phyloP scores from a whole-genome alignment of 2,329 filamentous ascomycete genomes.

The Botrytis squamosa region DNA sequence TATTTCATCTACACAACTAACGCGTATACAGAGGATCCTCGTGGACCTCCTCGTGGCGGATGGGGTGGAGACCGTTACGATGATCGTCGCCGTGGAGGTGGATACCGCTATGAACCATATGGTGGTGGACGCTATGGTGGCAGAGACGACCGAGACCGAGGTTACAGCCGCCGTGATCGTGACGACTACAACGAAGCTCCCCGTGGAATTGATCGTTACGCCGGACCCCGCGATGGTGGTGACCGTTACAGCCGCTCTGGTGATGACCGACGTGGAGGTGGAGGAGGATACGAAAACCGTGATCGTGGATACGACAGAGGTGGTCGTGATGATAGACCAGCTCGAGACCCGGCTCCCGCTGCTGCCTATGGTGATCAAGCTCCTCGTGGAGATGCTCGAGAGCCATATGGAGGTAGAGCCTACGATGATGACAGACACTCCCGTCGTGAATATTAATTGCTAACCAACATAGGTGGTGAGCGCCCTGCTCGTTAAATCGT shows the following conservation, averaged over 20 bases:
- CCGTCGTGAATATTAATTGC: conserved; percentile 41
- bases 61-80: conserved; percentile 40
- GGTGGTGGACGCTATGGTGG: conserved; percentile 39
- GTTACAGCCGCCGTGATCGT: conserved; percentile 44
- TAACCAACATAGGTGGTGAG: conserved; percentile 41
- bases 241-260: conserved; percentile 35
- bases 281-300: conserved; percentile 47
- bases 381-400: conserved; percentile 45
- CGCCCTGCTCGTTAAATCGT: conserved; percentile 42
- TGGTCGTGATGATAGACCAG: conserved; percentile 51
- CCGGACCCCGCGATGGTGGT: conserved; percentile 24
- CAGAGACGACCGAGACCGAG: conserved; percentile 46
- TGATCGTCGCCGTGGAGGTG: conserved; percentile 47
- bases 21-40: conserved; percentile 50
- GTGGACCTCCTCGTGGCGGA: conserved; percentile 48
- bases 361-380: conserved; percentile 45
- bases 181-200: conserved; percentile 37
- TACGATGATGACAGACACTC: conserved; percentile 40
- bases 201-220: conserved; percentile 42
- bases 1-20: conserved; percentile 36
- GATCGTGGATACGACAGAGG: conserved; percentile 45
- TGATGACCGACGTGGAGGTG: conserved; percentile 48
- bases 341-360: conserved; percentile 43
- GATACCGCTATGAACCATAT: conserved; percentile 33
- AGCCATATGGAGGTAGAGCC: conserved; percentile 46